Evolutionary conservation across 1,284 basidiomycete species (phyloP).

Genomic region (Ganoderma meredithae): DNA sequence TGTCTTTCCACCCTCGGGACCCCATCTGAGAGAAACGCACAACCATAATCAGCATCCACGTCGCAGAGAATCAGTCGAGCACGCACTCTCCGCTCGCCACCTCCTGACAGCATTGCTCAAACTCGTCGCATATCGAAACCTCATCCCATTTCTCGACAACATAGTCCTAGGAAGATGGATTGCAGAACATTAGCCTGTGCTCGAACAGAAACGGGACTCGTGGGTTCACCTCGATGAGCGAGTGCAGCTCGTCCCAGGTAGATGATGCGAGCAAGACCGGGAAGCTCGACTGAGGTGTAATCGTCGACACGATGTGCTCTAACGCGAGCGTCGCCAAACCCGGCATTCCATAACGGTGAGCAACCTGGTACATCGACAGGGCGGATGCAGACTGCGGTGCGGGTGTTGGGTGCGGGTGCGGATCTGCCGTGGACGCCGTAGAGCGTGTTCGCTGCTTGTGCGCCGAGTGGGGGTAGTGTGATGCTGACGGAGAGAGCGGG

Average conservation of each 20-base stretch:
- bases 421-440: slow-evolving; percentile 57
- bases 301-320: slow-evolving; percentile 77
- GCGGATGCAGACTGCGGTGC: slow-evolving; percentile 73
- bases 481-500: slow-evolving; percentile 43
- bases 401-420: slow-evolving; percentile 77
- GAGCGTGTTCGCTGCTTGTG: slow-evolving; percentile 48
- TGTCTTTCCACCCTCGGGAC: slow-evolving; percentile 70
- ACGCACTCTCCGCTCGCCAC: slow-evolving; percentile 76
- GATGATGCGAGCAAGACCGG: slow-evolving; percentile 73
- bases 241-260: slow-evolving; percentile 69
- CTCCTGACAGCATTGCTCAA: slow-evolving; percentile 73
- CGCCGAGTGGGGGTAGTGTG: slow-evolving; percentile 56
- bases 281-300: slow-evolving; percentile 78
- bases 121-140: slow-evolving; percentile 66
- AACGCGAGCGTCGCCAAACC: slow-evolving; percentile 72
- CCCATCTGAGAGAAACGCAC: slow-evolving; percentile 59
- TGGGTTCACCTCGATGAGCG: slow-evolving; percentile 60
- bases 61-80: background rate
- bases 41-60: background rate
- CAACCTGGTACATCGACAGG: slow-evolving; percentile 81
- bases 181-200: background rate
- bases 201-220: background rate
- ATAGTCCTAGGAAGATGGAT: slow-evolving; percentile 54
- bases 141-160: slow-evolving; percentile 77
- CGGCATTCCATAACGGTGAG: slow-evolving; percentile 80